A percentile compares a stretch with the other conserved stretches of the same genome.
Conservation (phyloP, 2,329 filamentous ascomycete species). For the Fusarium euwallaceae region DNA sequence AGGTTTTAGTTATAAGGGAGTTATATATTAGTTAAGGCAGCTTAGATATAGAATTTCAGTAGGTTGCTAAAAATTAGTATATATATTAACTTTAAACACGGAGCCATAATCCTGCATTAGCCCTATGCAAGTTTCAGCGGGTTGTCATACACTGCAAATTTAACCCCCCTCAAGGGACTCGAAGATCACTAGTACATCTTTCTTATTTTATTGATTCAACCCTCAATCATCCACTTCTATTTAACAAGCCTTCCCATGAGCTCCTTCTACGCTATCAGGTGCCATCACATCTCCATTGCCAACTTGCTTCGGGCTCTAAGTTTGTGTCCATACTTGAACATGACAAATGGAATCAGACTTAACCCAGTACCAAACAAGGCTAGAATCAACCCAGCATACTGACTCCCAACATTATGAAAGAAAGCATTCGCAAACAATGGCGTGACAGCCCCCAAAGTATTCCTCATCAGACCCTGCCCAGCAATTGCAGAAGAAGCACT, state of each 20-base stretch:
- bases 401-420: not conserved
- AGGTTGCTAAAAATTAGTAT: too few relatives aligned
- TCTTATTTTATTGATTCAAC: not conserved
- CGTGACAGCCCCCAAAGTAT: not conserved
- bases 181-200: not conserved
- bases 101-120: not conserved
- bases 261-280: not conserved
- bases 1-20: too few relatives aligned
- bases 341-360: not conserved
- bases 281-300: not conserved
- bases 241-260: not conserved
- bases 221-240: not conserved
- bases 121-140: not conserved
- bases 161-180: not conserved
- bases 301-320: not conserved
- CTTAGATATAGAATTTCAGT: too few relatives aligned
- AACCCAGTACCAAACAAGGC: not conserved
- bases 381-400: not conserved
- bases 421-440: not conserved
- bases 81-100: too few relatives aligned
- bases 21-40: too few relatives aligned
- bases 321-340: not conserved
- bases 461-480: not conserved
- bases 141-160: not conserved
- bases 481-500: not conserved